These are phyloP conservation scores for Fusarium beomiforme DNA, from an alignment of 2,329 filamentous ascomycete species.

Conservation along the genomic window DNA sequence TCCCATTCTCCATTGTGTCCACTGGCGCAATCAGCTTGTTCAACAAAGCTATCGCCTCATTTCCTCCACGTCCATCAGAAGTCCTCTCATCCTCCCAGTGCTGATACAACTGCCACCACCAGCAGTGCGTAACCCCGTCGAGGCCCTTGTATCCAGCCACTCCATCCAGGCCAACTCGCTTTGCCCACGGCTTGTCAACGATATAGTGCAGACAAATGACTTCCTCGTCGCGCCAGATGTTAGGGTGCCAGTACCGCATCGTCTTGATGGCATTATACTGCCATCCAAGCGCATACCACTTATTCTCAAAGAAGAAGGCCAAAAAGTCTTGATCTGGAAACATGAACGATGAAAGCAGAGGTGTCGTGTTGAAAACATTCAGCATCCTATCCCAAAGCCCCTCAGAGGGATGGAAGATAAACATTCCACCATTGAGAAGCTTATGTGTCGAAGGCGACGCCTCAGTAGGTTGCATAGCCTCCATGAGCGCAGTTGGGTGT, in stretches of 20 bases:
- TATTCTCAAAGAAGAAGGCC: conserved; percentile 28
- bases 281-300: conserved; percentile 36
- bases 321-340: conserved; percentile 37
- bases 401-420: conserved; percentile 33
- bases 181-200: conserved; percentile 36
- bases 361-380: conserved; percentile 18
- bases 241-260: conserved; percentile 35
- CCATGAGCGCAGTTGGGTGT: conserved; percentile 18
- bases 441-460: conserved; percentile 11
- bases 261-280: conserved; percentile 39
- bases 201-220: conserved; percentile 37
- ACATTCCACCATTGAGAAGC: conserved; percentile 37
- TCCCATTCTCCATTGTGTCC: not conserved
- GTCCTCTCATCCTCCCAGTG: conserved; percentile 29
- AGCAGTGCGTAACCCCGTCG: conserved; percentile 29
- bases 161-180: conserved; percentile 24
- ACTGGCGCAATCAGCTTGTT: conserved; percentile 10
- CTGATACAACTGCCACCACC: conserved; percentile 38
- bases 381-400: conserved; percentile 29
- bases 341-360: conserved; percentile 22
- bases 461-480: conserved; percentile 14
- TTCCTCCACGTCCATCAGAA: not conserved
- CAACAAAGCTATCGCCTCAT: conserved; percentile 5
- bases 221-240: conserved; percentile 37
- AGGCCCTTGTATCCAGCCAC: conserved; percentile 27